Base-by-base conservation (phyloP, 1,284 basidiomycete species). In the Golubevia sp. region DNA sequence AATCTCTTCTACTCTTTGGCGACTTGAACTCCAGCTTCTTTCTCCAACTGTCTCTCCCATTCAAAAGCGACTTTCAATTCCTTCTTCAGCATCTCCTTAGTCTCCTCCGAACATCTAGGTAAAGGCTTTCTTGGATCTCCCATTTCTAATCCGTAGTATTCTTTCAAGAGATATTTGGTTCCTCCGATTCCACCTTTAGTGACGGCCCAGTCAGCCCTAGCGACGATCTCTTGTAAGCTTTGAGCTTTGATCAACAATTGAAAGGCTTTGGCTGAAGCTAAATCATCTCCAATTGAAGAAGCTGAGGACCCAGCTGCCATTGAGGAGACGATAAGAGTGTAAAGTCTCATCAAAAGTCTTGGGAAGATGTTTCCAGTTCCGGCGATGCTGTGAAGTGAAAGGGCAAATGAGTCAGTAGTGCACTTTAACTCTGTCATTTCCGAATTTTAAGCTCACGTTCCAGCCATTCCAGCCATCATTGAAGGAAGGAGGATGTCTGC, bases 401-500 rank as follows among this genome's bases (percentile, higher is more conserved):
- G n/a, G n/a, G n/a, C n/a, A n/a, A n/a, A n/a, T n/a, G n/a, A n/a
- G n/a, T n/a, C n/a, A n/a, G n/a, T n/a, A n/a, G n/a, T n/a, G n/a
- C n/a, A n/a, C n/a, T n/a, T n/a, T n/a, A n/a, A n/a, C n/a, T n/a
- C n/a, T n/a, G n/a, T n/a, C n/a, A n/a, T n/a, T n/a, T n/a, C n/a
- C n/a, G n/a, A n/a, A n/a, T n/a, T n/a, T n/a, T n/a, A n/a, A n/a
- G n/a, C n/a, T n/a, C n/a, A n/a, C n/a, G 68, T 61, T 18, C 71
- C 70, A n/a, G 58, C 65, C 34, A 72, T 63, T 1, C 74, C 74
- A 2, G 59, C 65, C 44, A 65, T 62, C 53, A 68, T 64, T 25
- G 59, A 54, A 48, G 74, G 70, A 7, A 76, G 54, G 26, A 76
- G 55, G 52, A 76, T 74, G 62, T 76, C 74, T 23, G 70, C 73